A percentile compares a stretch with the other conserved stretches of the same genome.
Evolutionary conservation across 768 basidiomycete genomes (phyloP).

Genomic region (Rhizopogon rudus): DNA sequence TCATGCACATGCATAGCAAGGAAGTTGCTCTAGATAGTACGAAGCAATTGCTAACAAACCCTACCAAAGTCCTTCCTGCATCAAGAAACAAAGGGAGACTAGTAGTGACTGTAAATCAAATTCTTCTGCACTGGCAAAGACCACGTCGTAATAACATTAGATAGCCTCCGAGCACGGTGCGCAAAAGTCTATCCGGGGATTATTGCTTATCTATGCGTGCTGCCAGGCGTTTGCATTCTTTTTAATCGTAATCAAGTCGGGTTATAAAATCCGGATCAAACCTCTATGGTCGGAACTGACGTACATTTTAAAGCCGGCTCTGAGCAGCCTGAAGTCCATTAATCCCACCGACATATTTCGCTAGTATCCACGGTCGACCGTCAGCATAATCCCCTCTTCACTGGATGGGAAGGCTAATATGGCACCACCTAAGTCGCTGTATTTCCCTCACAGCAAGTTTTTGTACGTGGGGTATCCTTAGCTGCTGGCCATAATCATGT

Average conservation of each 20-base stretch:
- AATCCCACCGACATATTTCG: not conserved
- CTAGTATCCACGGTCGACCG: not conserved
- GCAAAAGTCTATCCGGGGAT: too few relatives aligned
- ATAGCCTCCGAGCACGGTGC: too few relatives aligned
- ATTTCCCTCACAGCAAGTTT: constrained; percentile 63
- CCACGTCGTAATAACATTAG: not conserved
- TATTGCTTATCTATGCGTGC: too few relatives aligned
- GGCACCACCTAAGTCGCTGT: constrained; percentile 72
- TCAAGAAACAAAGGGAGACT: not conserved
- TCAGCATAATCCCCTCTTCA: constrained; percentile 2
- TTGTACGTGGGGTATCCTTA: constrained; percentile 48
- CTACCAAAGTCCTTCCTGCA: too few relatives aligned
- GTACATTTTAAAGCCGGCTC: constrained; percentile 8
- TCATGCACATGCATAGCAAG: too few relatives aligned
- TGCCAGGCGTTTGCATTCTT: too few relatives aligned
- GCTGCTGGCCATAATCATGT: not conserved
- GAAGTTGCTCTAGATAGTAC: not conserved
- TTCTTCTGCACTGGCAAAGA: not conserved
- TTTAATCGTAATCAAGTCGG: too few relatives aligned
- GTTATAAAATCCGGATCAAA: not conserved
- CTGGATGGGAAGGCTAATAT: constrained; percentile 73
- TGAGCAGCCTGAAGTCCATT: constrained; percentile 8
- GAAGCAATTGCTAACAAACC: not conserved
- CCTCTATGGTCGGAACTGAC: too few relatives aligned
- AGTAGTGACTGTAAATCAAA: not conserved